Percentiles rank a stretch among this genome's conserved stretches.
phyloP scores from a whole-genome alignment of 148 eudicot genomes.

The Silene uniflora region DNA sequence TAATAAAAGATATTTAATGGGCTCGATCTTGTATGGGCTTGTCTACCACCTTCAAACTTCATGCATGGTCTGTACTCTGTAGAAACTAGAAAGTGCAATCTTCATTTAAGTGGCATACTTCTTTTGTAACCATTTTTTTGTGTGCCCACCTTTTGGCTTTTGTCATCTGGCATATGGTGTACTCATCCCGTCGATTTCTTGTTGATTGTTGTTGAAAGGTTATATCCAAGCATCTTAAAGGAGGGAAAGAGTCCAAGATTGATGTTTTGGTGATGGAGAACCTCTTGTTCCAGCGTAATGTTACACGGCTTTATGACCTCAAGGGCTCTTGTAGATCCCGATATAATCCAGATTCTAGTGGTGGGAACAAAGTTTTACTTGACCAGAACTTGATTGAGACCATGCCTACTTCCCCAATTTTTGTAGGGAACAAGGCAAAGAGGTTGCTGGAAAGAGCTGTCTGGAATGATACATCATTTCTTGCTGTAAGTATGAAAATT shows the following conservation, averaged over 20 bases:
- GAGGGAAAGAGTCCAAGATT: constrained; percentile 71
- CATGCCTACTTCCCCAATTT: constrained; percentile 77
- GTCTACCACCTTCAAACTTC: neutral
- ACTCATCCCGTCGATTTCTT: constrained; percentile 3
- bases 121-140: too few species aligned
- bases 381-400: constrained; percentile 82
- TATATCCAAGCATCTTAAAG: constrained; percentile 59
- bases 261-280: constrained; percentile 82
- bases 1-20: neutral
- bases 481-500: constrained; percentile 45
- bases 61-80: constrained; percentile 8
- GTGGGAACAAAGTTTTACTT: constrained; percentile 64
- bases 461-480: constrained; percentile 84
- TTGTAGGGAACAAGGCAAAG: constrained; percentile 70
- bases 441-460: constrained; percentile 72
- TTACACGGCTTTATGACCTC: constrained; percentile 64
- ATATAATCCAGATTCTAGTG: constrained; percentile 65
- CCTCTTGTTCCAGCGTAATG: constrained; percentile 53
- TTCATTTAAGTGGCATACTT: neutral
- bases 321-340: constrained; percentile 81
- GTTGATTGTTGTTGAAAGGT: constrained; percentile 35
- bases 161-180: neutral
- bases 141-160: neutral
- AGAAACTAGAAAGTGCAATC: neutral
- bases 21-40: neutral